Evolutionary conservation across 139 green algal species (phyloP), one percentile per base, ranked within the genome.

Genomic region (Chlamydomonas applanata): DNA sequence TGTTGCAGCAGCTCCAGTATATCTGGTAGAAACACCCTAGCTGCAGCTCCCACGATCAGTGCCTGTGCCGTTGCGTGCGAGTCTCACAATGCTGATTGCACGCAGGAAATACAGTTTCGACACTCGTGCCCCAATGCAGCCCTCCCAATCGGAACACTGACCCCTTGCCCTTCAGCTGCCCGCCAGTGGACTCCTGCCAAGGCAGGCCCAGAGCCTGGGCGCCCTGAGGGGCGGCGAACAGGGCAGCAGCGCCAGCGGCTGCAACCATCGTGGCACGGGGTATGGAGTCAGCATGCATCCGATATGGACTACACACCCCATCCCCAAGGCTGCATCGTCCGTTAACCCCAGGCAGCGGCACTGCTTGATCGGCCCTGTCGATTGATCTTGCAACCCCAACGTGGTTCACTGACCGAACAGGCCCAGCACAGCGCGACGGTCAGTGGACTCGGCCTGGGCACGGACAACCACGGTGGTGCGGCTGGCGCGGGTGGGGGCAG

Each of bases 111-210:
- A n/a, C n/a, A n/a, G n/a, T n/a, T n/a, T n/a, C n/a, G n/a, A n/a
- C n/a, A n/a, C n/a, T n/a, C n/a, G n/a, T n/a, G n/a, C n/a, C n/a
- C n/a, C n/a, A n/a, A n/a, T n/a, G n/a, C n/a, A n/a, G n/a, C n/a
- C n/a, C n/a, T n/a, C n/a, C n/a, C n/a, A n/a, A n/a, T n/a, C n/a
- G n/a, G n/a, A 7, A 49, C 40, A 11, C 40, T 49, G 7, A 49
- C 40, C 40, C 40, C 40, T 49, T 49, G 40, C 40, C 40, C 40
- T 49, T 49, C 40, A 49, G 40, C 54, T 76, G 75, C 27, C 75
- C 75, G 52, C 77, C 77, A 4, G 76, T 78, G 62, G 49, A 71
- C 71, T 78, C 63, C 71, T 78, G 77, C 11, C 46, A 46, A 22
- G 77, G 77, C 49, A 68, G 72, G 9, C 69, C 63, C 9, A 82